Base-by-base conservation (phyloP, 1,284 basidiomycete species). In the Boletellus deceptivus region DNA sequence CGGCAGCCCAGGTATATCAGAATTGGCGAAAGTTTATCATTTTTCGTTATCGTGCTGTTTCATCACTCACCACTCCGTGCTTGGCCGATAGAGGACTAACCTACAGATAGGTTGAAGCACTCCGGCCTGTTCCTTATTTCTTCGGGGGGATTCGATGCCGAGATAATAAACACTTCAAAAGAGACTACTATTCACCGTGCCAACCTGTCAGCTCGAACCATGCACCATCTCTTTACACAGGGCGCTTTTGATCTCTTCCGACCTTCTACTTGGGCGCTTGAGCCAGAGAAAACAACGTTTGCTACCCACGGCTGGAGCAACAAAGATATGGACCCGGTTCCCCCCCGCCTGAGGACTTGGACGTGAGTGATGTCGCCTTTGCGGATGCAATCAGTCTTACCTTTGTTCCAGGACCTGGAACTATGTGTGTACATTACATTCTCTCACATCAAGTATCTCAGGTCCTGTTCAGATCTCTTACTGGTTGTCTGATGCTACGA, bases 241-340 rank as follows among this genome's bases (percentile, higher is more conserved):
- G 20, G 34, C 38, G 35, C 20, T 13, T n/a, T 54, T 13, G n/a
- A 46, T 46, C 27, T 67, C 37, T n/a, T 67, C 48, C 65, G 54
- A 25, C 68, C 64, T 7, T 67, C 68, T 2, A 41, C 43, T 17
- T 80, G 79, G 79, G 70, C 56, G 5, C 71, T 80, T n/a, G 73
- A 78, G 57, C 74, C 72, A 13, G 71, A 73, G 48, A 64, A 75
- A 24, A 73, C 75, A 17, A 77, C 75, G 9, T 76, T 79, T 52
- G 78, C 78, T 13, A 70, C 59, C 43, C 65, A 70, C 58, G 70
- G 74, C 60, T 85, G 83, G 82, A 86, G 80, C 56, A 89, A 89
- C 68, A 78, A 78, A 59, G 85, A 89, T 60, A 86, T 86, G 81
- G 86, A 88, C 56, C 85, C 85, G 4, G 83, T 86, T 10, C 82